Evolutionary conservation across 2,329 filamentous ascomycete species (phyloP).

Genomic region (Pleurostoma richardsiae): DNA sequence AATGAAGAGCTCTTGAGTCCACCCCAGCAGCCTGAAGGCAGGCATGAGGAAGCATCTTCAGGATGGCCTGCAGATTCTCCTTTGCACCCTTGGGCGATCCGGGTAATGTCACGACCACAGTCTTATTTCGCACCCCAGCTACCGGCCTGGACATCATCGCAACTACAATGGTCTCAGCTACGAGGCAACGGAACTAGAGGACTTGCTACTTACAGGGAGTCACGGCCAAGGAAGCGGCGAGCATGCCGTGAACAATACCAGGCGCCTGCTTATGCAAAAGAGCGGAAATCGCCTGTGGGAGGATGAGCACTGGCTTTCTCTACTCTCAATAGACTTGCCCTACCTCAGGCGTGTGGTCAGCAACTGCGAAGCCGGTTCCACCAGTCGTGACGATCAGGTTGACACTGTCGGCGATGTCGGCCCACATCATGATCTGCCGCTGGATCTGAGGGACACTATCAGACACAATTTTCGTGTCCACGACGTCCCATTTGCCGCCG

Average conservation of each 20-base stretch:
- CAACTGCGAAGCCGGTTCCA: constrained; percentile 84
- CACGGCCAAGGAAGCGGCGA: constrained; percentile 74
- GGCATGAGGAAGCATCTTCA: constrained; percentile 93
- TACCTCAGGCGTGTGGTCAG: constrained; percentile 87
- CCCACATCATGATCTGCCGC: constrained; percentile 64
- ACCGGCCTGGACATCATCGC: constrained; percentile 95
- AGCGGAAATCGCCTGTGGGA: constrained; percentile 63
- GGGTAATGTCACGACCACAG: constrained; percentile 82
- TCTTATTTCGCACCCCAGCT: constrained; percentile 77
- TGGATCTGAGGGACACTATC: constrained; percentile 76
- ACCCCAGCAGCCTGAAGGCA: constrained; percentile 82
- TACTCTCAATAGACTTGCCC: constrained; percentile 2
- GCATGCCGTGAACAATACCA: constrained; percentile 92
- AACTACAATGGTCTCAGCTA: constrained; percentile 49
- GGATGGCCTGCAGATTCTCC: constrained; percentile 83
- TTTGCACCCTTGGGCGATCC: constrained; percentile 93
- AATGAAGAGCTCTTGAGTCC: constrained; percentile 74
- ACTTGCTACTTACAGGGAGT: constrained; percentile 70
- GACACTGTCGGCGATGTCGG: constrained; percentile 55
- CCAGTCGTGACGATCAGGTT: constrained; percentile 87
- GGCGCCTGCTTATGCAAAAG: constrained; percentile 82
- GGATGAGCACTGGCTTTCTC: neutral
- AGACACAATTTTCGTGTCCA: constrained; percentile 68
- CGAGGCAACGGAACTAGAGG: neutral
- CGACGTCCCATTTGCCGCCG: constrained; percentile 65